A percentile compares a stretch with the other conserved stretches of the same genome.
Conservation (phyloP, 176 grass and related monocot genomes). For the Secale cereale region DNA sequence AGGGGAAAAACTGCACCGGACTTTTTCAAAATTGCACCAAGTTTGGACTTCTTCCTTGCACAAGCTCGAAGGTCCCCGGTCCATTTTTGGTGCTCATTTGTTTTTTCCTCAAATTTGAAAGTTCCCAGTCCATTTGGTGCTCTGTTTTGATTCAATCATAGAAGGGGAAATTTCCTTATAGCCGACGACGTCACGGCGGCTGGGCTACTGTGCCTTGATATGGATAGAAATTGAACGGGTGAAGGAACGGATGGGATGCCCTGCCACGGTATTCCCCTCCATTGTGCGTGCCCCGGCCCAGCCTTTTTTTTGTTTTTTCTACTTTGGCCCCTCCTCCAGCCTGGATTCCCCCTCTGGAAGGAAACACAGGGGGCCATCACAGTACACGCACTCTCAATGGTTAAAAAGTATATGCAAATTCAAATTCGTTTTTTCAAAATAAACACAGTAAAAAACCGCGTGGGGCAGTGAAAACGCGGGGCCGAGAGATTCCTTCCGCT, state of each 20-base stretch:
- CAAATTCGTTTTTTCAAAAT: too few relatives aligned
- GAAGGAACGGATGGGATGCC: constrained; percentile 5
- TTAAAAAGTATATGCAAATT: too few relatives aligned
- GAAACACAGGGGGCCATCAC: background rate
- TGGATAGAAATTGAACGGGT: constrained; percentile 18
- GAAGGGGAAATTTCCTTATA: constrained; percentile 22
- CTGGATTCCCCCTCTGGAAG: constrained; percentile 28
- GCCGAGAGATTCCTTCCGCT: background rate
- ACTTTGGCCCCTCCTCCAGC: constrained; percentile 5
- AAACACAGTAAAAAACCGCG: background rate
- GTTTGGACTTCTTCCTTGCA: background rate
- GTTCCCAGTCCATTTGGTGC: background rate
- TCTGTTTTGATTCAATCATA: background rate
- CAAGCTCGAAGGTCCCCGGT: background rate
- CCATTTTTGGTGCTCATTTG: background rate
- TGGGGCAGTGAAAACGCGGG: background rate
- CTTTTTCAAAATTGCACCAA: background rate
- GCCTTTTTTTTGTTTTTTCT: background rate
- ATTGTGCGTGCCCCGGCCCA: background rate
- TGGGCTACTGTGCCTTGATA: background rate
- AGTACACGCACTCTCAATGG: too few relatives aligned
- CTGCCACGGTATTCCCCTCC: constrained; percentile 21
- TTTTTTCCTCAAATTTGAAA: background rate
- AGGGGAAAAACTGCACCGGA: background rate
- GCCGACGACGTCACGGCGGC: background rate